Base-by-base conservation (phyloP, 2,329 filamentous ascomycete genomes). In the Trichophyton verrucosum region DNA sequence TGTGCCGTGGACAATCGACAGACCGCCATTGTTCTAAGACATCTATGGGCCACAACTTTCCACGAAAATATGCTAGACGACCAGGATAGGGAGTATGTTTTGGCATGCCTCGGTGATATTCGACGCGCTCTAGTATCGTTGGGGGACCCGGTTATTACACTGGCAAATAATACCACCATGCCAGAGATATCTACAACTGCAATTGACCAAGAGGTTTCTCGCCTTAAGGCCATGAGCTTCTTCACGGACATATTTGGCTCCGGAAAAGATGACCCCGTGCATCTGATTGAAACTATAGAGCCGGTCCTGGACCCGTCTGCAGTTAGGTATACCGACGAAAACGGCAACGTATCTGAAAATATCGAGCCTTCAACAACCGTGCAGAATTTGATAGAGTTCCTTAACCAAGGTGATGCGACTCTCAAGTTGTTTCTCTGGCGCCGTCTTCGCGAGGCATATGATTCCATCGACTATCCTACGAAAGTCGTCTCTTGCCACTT, bases 181-280 rank as follows among this genome's bases (percentile, higher is more conserved):
- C 84, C 90, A 0, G 88, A 94, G 64, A 82, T 99, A 57, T 96
- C 92, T 0, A 76, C 84, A 1, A 81, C 82, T n/a, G 89, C 90
- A 0, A 86, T 94, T 6, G 91, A 97, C 64, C 86, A 90, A 60
- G 92, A 99, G 70, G 87, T 96, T 27, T 92, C 89, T 11, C 91
- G 91, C 68, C 80, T 97, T 38, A 96, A 89, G 13, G 97, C 92
- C 0, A 94, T 95, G 83, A 92, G 96, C 69, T 97, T 97, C 72
- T 97, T 99, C 73, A 80, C 91, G 58, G 89, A 86, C 42, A 82
- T 99, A 0, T 97, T 97, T 70, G 87, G 89, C 62, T 86, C 91
- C 42, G 87, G 94, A 61, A 82, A 86, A 62, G 85, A 86, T 55
- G 86, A 96, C 66, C 89, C 92, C 0, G 82, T 92, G 11, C 82